Evolutionary conservation across 345 rosid species (phyloP).

Genomic region (Bruguiera parviflora): DNA sequence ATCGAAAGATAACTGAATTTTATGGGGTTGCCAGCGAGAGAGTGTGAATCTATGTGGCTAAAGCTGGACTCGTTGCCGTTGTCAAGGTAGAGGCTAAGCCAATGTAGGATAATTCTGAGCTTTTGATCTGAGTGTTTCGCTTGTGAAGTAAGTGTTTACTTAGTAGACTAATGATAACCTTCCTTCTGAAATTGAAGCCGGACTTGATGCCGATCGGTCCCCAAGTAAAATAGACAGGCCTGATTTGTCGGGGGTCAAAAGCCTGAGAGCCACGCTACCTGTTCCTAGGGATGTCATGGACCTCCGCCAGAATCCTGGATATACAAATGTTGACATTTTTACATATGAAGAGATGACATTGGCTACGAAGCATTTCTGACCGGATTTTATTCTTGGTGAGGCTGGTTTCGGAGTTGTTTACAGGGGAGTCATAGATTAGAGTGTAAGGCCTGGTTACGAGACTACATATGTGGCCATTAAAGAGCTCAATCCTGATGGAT

Average conservation of each 20-base stretch:
- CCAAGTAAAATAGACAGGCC: slow-evolving; percentile 9
- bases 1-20: no score
- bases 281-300: slow-evolving; percentile 67
- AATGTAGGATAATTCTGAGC: no score
- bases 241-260: slow-evolving; percentile 20
- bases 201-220: slow-evolving; percentile 17
- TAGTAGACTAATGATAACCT: not conserved
- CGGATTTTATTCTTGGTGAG: slow-evolving; percentile 83
- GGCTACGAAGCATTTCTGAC: slow-evolving; percentile 77
- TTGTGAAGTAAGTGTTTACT: not conserved
- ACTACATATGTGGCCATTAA: slow-evolving; percentile 74
- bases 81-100: no score
- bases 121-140: not conserved
- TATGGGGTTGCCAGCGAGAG: no score
- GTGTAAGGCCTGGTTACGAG: slow-evolving; percentile 53
- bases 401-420: slow-evolving; percentile 96
- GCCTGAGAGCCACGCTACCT: slow-evolving; percentile 7
- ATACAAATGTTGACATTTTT: slow-evolving; percentile 69
- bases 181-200: slow-evolving; percentile 10
- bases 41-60: no score
- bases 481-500: slow-evolving; percentile 86
- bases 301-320: slow-evolving; percentile 65
- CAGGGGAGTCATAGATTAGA: slow-evolving; percentile 73
- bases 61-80: no score
- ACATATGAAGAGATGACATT: slow-evolving; percentile 74